Percentiles rank a stretch among this genome's conserved stretches.
These are phyloP conservation scores for Arthrobotrys sphaeroides DNA, from an alignment of 2,329 filamentous ascomycete genomes.

Conservation along the genomic window DNA sequence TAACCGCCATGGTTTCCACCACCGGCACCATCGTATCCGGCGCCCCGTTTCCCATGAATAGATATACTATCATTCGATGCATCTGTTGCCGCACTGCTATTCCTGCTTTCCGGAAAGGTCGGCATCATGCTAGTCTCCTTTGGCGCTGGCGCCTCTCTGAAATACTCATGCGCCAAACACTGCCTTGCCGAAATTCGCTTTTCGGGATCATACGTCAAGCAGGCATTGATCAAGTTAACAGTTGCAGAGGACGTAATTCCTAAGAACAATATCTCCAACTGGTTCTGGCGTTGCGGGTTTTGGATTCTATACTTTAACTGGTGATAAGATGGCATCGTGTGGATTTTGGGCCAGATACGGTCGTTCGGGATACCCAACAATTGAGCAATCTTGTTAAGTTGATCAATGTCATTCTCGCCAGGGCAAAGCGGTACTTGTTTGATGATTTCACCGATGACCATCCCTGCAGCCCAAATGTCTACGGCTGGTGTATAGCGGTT, in stretches of 20 bases:
- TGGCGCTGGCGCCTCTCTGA: constrained; percentile 68
- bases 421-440: constrained; percentile 68
- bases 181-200: constrained; percentile 86
- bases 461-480: constrained; percentile 96
- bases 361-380: constrained; percentile 59
- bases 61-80: constrained; percentile 29
- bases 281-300: constrained; percentile 57
- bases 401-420: constrained; percentile 59
- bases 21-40: constrained; percentile 28
- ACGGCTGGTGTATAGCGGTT: constrained; percentile 95
- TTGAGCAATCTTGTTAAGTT: constrained; percentile 59
- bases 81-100: constrained; percentile 50
- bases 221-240: constrained; percentile 75
- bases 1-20: constrained; percentile 38
- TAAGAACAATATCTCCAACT: constrained; percentile 59
- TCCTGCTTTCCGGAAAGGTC: constrained; percentile 60
- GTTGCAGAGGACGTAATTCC: constrained; percentile 58
- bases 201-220: constrained; percentile 91
- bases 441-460: constrained; percentile 94
- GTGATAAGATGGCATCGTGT: constrained; percentile 55
- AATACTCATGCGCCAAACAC: constrained; percentile 88
- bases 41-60: constrained; percentile 45
- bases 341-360: constrained; percentile 59
- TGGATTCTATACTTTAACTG: constrained; percentile 53
- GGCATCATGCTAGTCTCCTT: constrained; percentile 59